These are phyloP conservation scores for Macrolepiota dolichaula DNA, from an alignment of 768 basidiomycete species.

Conservation along the genomic window DNA sequence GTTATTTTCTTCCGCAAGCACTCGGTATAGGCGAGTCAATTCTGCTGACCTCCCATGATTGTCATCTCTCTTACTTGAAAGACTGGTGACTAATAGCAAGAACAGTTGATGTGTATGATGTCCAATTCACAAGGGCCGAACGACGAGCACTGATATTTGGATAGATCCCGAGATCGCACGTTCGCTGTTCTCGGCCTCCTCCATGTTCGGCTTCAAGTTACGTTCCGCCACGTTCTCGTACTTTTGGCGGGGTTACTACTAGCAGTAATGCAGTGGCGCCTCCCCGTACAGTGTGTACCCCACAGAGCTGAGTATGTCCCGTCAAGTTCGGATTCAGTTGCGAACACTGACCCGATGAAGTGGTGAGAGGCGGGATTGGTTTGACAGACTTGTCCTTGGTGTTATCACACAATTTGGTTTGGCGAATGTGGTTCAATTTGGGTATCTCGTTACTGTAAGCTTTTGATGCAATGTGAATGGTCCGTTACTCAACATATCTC, in stretches of 20 bases:
- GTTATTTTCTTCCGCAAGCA: constrained; percentile 7
- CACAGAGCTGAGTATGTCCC: background rate
- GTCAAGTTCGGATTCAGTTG: background rate
- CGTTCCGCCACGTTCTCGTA: background rate
- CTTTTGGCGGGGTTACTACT: background rate
- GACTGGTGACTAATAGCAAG: constrained; percentile 10
- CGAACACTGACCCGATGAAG: background rate
- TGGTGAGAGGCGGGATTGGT: constrained; percentile 6
- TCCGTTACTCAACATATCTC: background rate
- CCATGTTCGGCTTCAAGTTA: background rate
- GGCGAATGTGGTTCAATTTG: constrained; percentile 17
- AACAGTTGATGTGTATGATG: constrained; percentile 16
- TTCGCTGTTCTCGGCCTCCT: background rate
- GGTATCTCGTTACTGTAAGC: constrained; percentile 11
- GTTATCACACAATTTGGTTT: constrained; percentile 14
- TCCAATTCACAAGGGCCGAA: background rate
- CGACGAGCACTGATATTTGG: background rate
- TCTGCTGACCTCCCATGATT: background rate
- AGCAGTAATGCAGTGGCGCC: background rate
- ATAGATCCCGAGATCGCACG: background rate
- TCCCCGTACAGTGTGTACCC: background rate
- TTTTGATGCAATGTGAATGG: background rate
- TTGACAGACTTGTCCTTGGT: constrained; percentile 19
- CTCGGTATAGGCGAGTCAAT: constrained; percentile 14
- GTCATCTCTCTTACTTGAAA: background rate